A percentile compares a stretch with the other conserved stretches of the same genome.
Evolutionary conservation across 177 flowering plant species (phyloP).

Genomic region (Telopea speciosissima): DNA sequence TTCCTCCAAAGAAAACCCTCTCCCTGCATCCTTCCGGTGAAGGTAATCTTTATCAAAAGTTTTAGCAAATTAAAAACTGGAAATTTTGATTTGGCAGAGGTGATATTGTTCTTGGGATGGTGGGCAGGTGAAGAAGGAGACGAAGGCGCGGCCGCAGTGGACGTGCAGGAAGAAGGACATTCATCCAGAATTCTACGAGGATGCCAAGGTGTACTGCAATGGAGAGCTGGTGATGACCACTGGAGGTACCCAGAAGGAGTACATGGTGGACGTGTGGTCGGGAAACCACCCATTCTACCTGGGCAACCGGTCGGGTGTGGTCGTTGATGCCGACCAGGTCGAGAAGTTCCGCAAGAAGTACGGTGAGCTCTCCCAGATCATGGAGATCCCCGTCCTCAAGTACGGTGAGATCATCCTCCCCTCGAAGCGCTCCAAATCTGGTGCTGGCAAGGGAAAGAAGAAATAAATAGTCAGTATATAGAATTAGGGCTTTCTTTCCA

Average conservation of each 20-base stretch:
- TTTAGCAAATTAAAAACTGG: background rate
- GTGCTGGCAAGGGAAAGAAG: slow-evolving; percentile 46
- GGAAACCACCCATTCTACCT: slow-evolving; percentile 92
- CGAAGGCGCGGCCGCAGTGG: slow-evolving; percentile 21
- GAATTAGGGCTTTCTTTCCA: no score
- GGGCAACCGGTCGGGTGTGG: slow-evolving; percentile 51
- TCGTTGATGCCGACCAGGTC: slow-evolving; percentile 71
- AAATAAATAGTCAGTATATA: slow-evolving; percentile 20
- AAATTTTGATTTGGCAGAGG: background rate
- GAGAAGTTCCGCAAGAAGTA: slow-evolving; percentile 81
- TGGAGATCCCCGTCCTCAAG: slow-evolving; percentile 81
- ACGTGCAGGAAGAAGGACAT: slow-evolving; percentile 80
- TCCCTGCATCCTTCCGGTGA: slow-evolving; percentile 14
- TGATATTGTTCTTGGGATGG: slow-evolving; percentile 1
- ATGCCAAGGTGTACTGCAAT: slow-evolving; percentile 88
- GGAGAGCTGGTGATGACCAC: slow-evolving; percentile 88
- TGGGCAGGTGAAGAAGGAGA: slow-evolving; percentile 10
- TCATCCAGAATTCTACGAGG: slow-evolving; percentile 73
- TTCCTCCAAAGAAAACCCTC: slow-evolving; percentile 35
- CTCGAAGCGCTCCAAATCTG: slow-evolving; percentile 29
- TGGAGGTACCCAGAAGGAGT: slow-evolving; percentile 87
- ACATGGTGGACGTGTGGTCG: slow-evolving; percentile 91
- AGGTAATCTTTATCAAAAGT: slow-evolving; percentile 17
- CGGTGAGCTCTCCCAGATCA: slow-evolving; percentile 39
- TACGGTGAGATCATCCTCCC: slow-evolving; percentile 69